A percentile compares a stretch with the other conserved stretches of the same genome.
phyloP scores from a whole-genome alignment of 495 filamentous ascomycete genomes.

The Pseudomonodictys pantanalensis region DNA sequence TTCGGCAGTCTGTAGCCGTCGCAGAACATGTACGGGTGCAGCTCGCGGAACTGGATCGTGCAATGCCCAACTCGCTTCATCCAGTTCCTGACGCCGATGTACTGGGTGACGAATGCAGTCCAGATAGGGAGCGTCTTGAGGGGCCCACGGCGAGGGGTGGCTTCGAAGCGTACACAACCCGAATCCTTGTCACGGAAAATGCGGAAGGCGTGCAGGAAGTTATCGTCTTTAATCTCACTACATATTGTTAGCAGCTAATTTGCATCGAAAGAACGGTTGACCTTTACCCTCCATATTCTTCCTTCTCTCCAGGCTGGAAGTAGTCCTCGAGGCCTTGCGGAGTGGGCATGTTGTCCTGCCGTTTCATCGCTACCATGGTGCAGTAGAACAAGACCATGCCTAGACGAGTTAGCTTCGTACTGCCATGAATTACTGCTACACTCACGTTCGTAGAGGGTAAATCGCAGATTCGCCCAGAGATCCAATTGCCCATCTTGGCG shows the following conservation, averaged over 20 bases:
- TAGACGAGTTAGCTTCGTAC: slow-evolving; percentile 34
- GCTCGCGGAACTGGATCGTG: slow-evolving; percentile 25
- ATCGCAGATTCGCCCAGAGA: slow-evolving; percentile 58
- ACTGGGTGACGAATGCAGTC: slow-evolving; percentile 43
- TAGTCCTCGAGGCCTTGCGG: slow-evolving; percentile 55
- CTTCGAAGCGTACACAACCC: slow-evolving; percentile 58
- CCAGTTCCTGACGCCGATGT: slow-evolving; percentile 31
- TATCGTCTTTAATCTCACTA: slow-evolving; percentile 71
- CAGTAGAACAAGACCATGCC: slow-evolving; percentile 77
- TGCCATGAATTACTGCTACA: slow-evolving; percentile 3
- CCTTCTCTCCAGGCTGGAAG: slow-evolving; percentile 59
- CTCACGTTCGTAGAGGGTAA: slow-evolving; percentile 58
- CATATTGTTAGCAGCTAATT: slow-evolving; percentile 21
- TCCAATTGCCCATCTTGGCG: slow-evolving; percentile 44
- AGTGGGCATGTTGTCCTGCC: slow-evolving; percentile 57
- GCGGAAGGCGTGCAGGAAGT: slow-evolving; percentile 66
- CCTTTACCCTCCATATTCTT: slow-evolving; percentile 65
- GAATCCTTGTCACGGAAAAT: slow-evolving; percentile 67
- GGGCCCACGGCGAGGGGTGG: slow-evolving; percentile 36
- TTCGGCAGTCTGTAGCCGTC: slow-evolving; percentile 29
- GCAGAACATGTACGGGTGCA: slow-evolving; percentile 38
- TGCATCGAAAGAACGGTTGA: background rate
- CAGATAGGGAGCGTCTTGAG: slow-evolving; percentile 40
- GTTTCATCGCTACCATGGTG: slow-evolving; percentile 71
- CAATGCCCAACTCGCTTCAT: slow-evolving; percentile 28